Conservation (phyloP, 805 yeast species). For the Candida boidinii region DNA sequence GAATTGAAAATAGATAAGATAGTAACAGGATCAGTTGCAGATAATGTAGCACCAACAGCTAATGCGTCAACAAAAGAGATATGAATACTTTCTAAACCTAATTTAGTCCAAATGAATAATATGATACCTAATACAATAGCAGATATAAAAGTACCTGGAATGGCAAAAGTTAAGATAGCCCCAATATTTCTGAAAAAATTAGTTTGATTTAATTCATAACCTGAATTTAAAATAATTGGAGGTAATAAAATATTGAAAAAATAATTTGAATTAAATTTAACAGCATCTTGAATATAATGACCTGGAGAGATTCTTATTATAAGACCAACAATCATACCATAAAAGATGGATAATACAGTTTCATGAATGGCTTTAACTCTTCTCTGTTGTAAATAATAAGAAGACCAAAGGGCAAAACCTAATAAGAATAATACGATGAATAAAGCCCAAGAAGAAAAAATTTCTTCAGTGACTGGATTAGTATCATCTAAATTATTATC, state of each 20-base stretch:
- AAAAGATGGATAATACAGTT: slow-evolving; percentile 90
- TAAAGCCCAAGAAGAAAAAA: slow-evolving; percentile 95
- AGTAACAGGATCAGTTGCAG: slow-evolving; percentile 98
- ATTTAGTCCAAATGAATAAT: slow-evolving; percentile 78
- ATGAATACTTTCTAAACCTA: slow-evolving; percentile 82
- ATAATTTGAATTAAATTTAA: slow-evolving; percentile 87
- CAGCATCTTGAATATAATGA: slow-evolving; percentile 94
- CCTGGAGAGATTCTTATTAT: slow-evolving; percentile 90
- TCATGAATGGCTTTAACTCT: slow-evolving; percentile 95
- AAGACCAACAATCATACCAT: slow-evolving; percentile 94
- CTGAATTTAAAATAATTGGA: slow-evolving; percentile 92
- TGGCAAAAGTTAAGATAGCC: slow-evolving; percentile 86
- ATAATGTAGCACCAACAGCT: slow-evolving; percentile 94
- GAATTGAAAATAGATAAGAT: slow-evolving; percentile 94
- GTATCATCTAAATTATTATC: slow-evolving; percentile 43
- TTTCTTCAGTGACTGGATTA: slow-evolving; percentile 89
- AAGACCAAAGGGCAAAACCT: slow-evolving; percentile 89
- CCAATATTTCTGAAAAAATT: slow-evolving; percentile 91
- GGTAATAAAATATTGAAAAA: slow-evolving; percentile 92
- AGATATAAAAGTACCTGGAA: slow-evolving; percentile 92
- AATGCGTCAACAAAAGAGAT: slow-evolving; percentile 95
- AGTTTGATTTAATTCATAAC: slow-evolving; percentile 93
- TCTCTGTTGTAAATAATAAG: slow-evolving; percentile 84
- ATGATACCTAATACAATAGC: slow-evolving; percentile 87
- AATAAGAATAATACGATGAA: slow-evolving; percentile 75